Base-by-base conservation (phyloP, 495 filamentous ascomycete species). In the Penicillium pancosmium region DNA sequence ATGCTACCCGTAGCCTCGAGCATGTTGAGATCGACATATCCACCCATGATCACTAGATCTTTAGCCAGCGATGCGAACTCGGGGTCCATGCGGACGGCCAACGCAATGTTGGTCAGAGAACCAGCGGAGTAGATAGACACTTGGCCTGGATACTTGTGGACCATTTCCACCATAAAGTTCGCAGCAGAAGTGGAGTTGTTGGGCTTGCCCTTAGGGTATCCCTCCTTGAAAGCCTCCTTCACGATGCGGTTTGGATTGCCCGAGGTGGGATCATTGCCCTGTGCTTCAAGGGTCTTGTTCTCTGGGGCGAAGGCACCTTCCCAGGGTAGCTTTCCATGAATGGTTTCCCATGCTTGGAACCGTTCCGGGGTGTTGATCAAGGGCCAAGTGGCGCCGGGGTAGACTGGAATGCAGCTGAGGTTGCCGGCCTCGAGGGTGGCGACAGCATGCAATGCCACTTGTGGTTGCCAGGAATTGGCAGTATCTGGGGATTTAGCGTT, bases 31-130 rank as follows among this genome's bases (percentile, higher is more conserved):
- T 77, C 73, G 34, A 79, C 62, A 48, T 73, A 74, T 19, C 75
- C 75, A 18, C 65, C 70, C 74, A 77, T 78, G 38, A 76, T 72
- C 10, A 75, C 66, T 36, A 78, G 48, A 12, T 68, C 68, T 59
- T 76, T 78, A 21, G 74, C 75, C 18, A 73, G 56, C 15, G 65
- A 59, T 21, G 76, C 72, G 54, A 79, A 75, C n/a, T 60, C 54
- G 34, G 71, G 64, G 56, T 78, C 72, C 56, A 71, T 70, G 19
- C 68, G 70, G 18, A 73, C 69, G 16, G 76, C 75, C 59, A 74
- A 60, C 19, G 74, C 74, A 16, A 79, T 60, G 54, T 79, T 79
- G 41, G 76, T 79, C 55, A 79, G 52, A 36, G 75, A 65, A 16
- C 76, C 74, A 9, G 69, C 69, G 11, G 68, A 69, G 48, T 69